Conservation (phyloP, 169 alveolate species). For the Toxoplasma gondii region DNA sequence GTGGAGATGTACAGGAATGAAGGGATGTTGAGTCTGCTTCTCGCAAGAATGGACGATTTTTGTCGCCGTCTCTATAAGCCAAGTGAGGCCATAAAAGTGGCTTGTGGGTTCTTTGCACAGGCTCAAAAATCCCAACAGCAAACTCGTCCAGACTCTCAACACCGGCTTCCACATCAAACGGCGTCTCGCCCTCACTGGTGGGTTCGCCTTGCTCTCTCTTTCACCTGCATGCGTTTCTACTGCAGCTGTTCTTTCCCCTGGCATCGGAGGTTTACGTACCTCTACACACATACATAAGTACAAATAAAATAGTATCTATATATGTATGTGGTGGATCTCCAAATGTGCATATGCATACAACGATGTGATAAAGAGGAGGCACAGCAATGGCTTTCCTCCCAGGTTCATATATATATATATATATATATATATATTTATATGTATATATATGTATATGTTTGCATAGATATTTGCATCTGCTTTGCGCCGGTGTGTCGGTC, state of each 20-base stretch:
- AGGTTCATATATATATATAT: not conserved
- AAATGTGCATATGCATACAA: not conserved
- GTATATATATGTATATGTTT: not conserved
- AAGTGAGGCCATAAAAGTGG: no score
- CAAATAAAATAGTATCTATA: not conserved
- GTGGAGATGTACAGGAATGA: no score
- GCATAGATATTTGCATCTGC: not conserved
- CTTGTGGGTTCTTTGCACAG: slow-evolving; percentile 54
- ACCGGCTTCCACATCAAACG: slow-evolving; percentile 80
- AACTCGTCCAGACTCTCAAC: slow-evolving; percentile 81
- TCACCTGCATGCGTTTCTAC: not conserved
- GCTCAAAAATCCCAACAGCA: slow-evolving; percentile 93
- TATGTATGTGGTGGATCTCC: not conserved
- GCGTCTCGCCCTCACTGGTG: slow-evolving; percentile 92
- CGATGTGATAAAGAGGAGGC: not conserved
- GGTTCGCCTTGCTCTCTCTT: not conserved
- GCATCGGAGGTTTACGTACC: not conserved
- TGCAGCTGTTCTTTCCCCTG: not conserved
- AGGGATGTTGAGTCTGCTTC: no score
- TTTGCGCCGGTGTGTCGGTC: not conserved
- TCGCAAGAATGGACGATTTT: no score
- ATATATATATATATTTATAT: not conserved
- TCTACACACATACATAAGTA: not conserved
- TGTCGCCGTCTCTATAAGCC: no score
- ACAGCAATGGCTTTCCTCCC: not conserved